Evolutionary conservation across 148 eudicot genomes (phyloP), one percentile per base, ranked within the genome.

Genomic region (Nyssa sinensis): DNA sequence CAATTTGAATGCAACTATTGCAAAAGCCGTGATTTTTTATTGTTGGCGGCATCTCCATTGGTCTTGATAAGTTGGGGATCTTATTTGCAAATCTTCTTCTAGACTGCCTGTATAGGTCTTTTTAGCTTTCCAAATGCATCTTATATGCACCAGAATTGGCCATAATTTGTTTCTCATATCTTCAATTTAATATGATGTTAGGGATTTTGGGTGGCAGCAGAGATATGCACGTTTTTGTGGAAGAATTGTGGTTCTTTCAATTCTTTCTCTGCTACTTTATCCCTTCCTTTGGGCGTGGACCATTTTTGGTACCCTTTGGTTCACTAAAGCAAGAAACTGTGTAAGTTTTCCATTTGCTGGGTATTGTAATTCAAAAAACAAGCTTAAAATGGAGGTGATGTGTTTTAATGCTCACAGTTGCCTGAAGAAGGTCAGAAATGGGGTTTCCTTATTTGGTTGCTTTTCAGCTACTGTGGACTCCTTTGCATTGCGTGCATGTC

Each of bases 151-250:
- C 4, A 13, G 30, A 29, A 27, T 31, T 49, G 27, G 29, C 1
- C 4, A 62, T 55, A 55, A 44, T 27, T 14, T 60, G 14, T 21
- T 55, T 65, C 70, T 66, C 61, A 27, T 33, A 47, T 62, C 34
- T 21, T 69, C 57, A 55, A 7, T 66, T 75, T 21, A 63, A 35
- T 55, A 12, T 16, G 28, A 62, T 63, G 71, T 75, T 75, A 95
- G 99, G 92, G 99, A 92, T 81, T 89, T 87, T 65, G 99, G 99
- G 74, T 80, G 89, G 93, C 99, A 93, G 84, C 99, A 92, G 80
- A 86, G 96, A 72, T 84, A 84, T 82, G 88, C 88, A 33, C 97
- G 99, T 57, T 95, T 95, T 82, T 90, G 89, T 79, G 96, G 97
- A 67, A 90, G 99, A 84, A 73, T 93, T 28, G 94, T 73, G 32